These are phyloP conservation scores for Cyclotella sp. DNA, from an alignment of 108 stramenopile species.

Conservation along the genomic window DNA sequence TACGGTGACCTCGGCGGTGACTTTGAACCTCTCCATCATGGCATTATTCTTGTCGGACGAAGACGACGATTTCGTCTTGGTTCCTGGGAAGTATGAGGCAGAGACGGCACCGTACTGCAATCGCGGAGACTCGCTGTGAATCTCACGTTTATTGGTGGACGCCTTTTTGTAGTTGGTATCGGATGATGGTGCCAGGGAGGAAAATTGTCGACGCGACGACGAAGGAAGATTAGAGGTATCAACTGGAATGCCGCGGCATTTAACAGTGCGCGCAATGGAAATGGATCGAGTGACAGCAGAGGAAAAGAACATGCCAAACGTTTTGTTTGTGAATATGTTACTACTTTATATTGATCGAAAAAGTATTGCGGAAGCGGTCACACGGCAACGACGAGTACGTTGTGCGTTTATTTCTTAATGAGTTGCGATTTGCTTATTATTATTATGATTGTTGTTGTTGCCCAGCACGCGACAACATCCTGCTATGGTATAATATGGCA, in stretches of 20 bases:
- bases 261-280: too few species aligned
- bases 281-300: too few species aligned
- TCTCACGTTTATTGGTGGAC: constrained; percentile 1
- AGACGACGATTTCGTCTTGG: not conserved
- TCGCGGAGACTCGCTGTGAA: constrained; percentile 12
- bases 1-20: constrained; percentile 78
- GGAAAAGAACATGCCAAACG: too few species aligned
- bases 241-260: not conserved
- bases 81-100: constrained; percentile 6
- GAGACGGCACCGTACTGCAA: constrained; percentile 7
- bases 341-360: too few species aligned
- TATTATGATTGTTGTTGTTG: too few species aligned
- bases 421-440: too few species aligned
- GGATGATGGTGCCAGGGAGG: not conserved
- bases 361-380: too few species aligned
- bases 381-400: too few species aligned
- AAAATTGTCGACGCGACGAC: not conserved
- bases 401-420: too few species aligned
- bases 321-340: too few species aligned
- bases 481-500: too few species aligned
- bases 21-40: constrained; percentile 58
- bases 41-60: not conserved
- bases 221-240: not conserved
- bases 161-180: not conserved
- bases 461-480: too few species aligned